These are phyloP conservation scores for Acanthochlamys bracteata DNA, from an alignment of 106 monocot genomes.

Conservation along the genomic window DNA sequence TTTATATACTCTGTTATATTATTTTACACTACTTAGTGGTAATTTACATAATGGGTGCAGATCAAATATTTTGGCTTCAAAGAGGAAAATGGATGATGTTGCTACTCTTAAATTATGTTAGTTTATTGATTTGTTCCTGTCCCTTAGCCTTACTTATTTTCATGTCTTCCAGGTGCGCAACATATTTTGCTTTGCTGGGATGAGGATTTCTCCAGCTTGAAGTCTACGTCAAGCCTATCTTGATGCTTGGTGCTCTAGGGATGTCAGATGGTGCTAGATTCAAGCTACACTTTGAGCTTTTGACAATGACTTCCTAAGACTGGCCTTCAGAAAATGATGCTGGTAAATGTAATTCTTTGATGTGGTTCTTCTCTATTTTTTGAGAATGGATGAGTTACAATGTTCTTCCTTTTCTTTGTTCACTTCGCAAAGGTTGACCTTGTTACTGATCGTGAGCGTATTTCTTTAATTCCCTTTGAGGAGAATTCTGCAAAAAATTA, in stretches of 20 bases:
- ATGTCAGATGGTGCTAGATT: conserved; percentile 3
- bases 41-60: too few relatives aligned
- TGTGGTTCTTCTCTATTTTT: neutral
- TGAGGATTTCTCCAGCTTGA: neutral
- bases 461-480: conserved; percentile 20
- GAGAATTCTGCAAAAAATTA: conserved; percentile 20
- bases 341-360: neutral
- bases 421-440: neutral
- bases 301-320: conserved; percentile 1
- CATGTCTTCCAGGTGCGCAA: neutral
- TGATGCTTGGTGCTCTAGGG: conserved; percentile 3
- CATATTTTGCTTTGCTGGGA: neutral
- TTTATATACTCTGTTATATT: too few relatives aligned
- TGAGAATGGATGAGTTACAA: conserved; percentile 4
- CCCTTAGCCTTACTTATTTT: too few relatives aligned
- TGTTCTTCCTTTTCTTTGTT: neutral
- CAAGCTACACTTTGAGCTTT: neutral
- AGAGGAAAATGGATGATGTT: neutral
- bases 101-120: neutral
- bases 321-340: neutral
- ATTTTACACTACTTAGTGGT: too few relatives aligned
- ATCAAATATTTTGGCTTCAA: neutral
- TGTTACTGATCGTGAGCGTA: conserved; percentile 8
- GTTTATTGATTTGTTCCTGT: neutral
- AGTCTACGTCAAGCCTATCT: conserved; percentile 4